Base-by-base conservation (phyloP, 208 protist genomes). In the Ichthyophonus hoferi region DNA sequence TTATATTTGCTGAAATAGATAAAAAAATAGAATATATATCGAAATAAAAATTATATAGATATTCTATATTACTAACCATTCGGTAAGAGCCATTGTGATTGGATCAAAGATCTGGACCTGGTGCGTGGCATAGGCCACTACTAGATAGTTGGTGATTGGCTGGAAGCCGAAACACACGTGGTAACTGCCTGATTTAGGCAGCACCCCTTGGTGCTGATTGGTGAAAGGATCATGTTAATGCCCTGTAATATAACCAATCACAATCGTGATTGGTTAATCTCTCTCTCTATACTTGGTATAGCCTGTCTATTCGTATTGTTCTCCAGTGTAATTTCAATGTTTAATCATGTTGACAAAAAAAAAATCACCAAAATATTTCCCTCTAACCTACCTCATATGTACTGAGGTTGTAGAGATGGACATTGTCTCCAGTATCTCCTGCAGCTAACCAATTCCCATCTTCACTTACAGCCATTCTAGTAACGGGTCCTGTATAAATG, bases 361-460 rank as follows among this genome's bases (percentile, higher is more conserved):
- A n/a, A n/a, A n/a, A n/a, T n/a, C n/a, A n/a, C n/a, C n/a, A n/a
- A n/a, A n/a, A n/a, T n/a, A n/a, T n/a, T n/a, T n/a, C n/a, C n/a
- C n/a, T n/a, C n/a, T n/a, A n/a, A n/a, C n/a, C 7, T 37, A 67
- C 50, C 50, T 67, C 50, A 24, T 67, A n/a, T 7, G 34, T 79
- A 40, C 82, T 41, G 31, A 88, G 12, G 85, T 42, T 78, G 42
- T 42, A 88, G n/a, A 88, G 40, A 17, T 82, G 42, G 42, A 88
- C 7, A 35, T 40, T 42, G 85, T 88, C 43, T n/a, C n/a, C 24
- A 2, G 17, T 7, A 83, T 88, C 85, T 14, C 85, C 85, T 3
- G 42, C 33, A 77, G 85, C 85, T 7, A 81, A 14, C 85, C 85
- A 88, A 14, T 88, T 14, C 2, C 85, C 85, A 79, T 88, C 85